phyloP scores from a whole-genome alignment of 345 rosid genomes.

The Gossypium raimondii region DNA sequence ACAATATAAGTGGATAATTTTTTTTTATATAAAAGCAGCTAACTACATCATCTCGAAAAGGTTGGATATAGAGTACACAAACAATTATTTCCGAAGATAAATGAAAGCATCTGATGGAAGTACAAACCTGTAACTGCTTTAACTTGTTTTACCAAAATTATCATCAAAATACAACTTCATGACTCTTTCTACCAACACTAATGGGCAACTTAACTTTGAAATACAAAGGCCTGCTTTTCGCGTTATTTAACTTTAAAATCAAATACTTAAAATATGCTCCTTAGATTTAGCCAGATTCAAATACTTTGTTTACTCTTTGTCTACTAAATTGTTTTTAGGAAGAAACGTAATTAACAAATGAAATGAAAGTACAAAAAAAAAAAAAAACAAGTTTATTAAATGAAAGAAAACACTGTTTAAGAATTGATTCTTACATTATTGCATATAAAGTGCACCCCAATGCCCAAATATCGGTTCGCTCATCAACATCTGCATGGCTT shows the following conservation, averaged over 20 bases:
- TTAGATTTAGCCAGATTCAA: not conserved
- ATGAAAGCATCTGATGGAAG: not conserved
- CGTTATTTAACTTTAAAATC: not conserved
- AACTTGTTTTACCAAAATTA: not conserved
- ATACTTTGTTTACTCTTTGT: not conserved
- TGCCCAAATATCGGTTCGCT: slow-evolving; percentile 98
- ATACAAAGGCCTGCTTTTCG: not conserved
- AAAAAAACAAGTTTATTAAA: not conserved
- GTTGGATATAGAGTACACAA: not conserved
- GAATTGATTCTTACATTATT: slow-evolving; percentile 61
- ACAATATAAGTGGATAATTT: not conserved
- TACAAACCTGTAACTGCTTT: not conserved
- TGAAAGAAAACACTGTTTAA: not conserved
- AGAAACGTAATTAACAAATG: not conserved
- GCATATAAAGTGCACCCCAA: slow-evolving; percentile 97
- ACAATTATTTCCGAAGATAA: not conserved
- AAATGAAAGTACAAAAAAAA: not conserved
- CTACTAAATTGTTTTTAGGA: not conserved
- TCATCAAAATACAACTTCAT: no score
- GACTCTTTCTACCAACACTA: no score
- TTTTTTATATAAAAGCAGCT: not conserved
- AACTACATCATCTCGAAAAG: not conserved
- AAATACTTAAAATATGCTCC: not conserved
- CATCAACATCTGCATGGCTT: slow-evolving; percentile 92
- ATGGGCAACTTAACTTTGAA: no score